Percentiles rank a stretch among this genome's conserved stretches.
Conservation (phyloP, 1,284 basidiomycete genomes). For the Neolentinus lepideus region DNA sequence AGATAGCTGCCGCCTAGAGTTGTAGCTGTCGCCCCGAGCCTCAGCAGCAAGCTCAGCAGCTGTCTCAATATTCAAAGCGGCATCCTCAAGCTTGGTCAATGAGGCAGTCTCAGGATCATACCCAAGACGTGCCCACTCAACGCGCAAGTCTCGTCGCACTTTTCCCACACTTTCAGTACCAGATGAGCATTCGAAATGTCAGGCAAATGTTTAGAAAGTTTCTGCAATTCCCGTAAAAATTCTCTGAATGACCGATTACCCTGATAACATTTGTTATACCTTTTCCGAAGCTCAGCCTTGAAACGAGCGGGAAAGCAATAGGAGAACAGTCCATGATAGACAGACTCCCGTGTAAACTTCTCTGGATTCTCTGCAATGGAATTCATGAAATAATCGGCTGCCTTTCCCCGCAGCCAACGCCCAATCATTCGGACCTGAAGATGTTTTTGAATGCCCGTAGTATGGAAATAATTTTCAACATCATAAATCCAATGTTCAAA, state of each 20-base stretch:
- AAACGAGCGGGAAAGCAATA: neutral
- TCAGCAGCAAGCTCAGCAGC: neutral
- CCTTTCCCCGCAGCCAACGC: neutral
- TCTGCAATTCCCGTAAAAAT: neutral
- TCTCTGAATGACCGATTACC: neutral
- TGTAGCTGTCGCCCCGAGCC: neutral
- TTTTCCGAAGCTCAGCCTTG: neutral
- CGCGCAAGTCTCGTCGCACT: too few species aligned
- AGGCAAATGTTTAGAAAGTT: neutral
- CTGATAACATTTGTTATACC: neutral
- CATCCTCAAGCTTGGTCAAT: neutral
- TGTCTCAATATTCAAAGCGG: neutral
- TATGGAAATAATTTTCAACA: neutral
- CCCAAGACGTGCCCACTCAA: neutral
- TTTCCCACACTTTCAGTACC: neutral
- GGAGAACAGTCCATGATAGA: neutral
- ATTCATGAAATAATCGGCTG: neutral
- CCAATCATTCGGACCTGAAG: neutral
- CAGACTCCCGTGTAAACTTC: neutral
- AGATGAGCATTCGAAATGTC: neutral
- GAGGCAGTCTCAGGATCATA: neutral
- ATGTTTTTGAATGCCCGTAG: neutral
- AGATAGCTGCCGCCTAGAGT: too few species aligned
- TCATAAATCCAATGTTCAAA: neutral
- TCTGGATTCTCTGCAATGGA: neutral